Evolutionary conservation across 2,329 filamentous ascomycete species (phyloP).

Genomic region (Trichoderma endophyticum): DNA sequence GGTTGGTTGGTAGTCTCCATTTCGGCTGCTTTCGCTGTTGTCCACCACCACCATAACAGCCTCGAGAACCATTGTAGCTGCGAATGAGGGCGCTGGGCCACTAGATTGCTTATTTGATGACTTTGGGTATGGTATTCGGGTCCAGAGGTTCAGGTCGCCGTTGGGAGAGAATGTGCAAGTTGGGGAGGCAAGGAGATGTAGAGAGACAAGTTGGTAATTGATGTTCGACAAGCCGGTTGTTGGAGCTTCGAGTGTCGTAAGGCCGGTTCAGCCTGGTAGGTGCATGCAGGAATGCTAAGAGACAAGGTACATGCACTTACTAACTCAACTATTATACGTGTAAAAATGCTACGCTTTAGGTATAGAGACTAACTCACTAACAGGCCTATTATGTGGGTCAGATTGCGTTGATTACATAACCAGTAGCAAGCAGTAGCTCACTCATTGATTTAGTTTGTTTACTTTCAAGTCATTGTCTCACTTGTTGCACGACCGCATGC

Average conservation of each 20-base stretch:
- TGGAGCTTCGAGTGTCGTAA: conserved; percentile 39
- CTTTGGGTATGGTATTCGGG: background rate
- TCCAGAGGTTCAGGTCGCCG: background rate
- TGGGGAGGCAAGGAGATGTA: background rate
- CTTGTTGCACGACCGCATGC: background rate
- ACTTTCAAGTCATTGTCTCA: conserved; percentile 1
- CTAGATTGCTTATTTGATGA: background rate
- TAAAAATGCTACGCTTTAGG: background rate
- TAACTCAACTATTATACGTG: fast-evolving
- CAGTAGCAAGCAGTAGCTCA: background rate
- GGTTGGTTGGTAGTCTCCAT: conserved; percentile 88
- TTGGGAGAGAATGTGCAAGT: background rate
- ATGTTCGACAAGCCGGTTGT: background rate
- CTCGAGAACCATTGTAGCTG: conserved; percentile 89
- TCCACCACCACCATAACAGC: conserved; percentile 99
- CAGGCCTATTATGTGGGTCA: background rate
- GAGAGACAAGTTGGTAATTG: background rate
- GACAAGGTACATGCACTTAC: background rate
- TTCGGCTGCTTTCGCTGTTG: conserved; percentile 98
- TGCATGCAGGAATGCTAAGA: background rate
- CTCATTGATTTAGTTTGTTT: conserved; percentile 6
- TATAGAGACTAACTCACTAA: background rate
- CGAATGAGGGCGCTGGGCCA: conserved; percentile 8
- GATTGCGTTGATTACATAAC: background rate
- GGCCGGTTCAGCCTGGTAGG: conserved; percentile 44